Evolutionary conservation across 306 rosid genomes (phyloP).

Genomic region (Glycine latifolia): DNA sequence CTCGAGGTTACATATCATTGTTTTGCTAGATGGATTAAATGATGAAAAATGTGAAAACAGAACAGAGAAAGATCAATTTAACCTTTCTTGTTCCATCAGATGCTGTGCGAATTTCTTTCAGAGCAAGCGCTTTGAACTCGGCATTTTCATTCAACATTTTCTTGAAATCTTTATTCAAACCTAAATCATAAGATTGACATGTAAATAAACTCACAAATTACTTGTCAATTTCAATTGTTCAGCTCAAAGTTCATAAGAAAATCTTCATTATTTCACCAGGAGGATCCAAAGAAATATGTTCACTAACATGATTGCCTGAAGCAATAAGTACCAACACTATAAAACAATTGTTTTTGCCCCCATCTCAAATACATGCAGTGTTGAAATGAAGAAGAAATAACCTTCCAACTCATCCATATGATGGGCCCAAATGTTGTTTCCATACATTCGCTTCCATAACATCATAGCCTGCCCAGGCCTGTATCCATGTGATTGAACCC

Average conservation of each 20-base stretch:
- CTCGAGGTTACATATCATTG: background rate
- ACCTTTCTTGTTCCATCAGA: conserved; percentile 95
- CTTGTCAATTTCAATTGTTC: conserved; percentile 9
- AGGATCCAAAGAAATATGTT: conserved; percentile 32
- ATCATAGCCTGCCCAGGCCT: conserved; percentile 92
- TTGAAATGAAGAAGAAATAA: conserved; percentile 38
- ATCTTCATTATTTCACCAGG: conserved; percentile 11
- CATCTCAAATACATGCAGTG: background rate
- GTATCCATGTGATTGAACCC: conserved; percentile 88
- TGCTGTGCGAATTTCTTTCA: conserved; percentile 70
- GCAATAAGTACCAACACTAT: background rate
- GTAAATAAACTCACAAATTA: conserved; percentile 1
- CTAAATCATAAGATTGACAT: conserved; percentile 49
- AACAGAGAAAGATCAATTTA: conserved; percentile 51
- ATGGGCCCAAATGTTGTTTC: conserved; percentile 81
- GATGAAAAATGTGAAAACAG: conserved; percentile 27
- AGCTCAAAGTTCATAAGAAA: conserved; percentile 22
- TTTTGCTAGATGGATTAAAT: background rate
- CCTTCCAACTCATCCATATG: conserved; percentile 82
- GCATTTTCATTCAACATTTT: conserved; percentile 82
- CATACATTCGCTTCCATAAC: conserved; percentile 94
- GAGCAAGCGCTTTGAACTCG: conserved; percentile 67
- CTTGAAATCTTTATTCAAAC: conserved; percentile 89
- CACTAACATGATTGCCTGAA: background rate
- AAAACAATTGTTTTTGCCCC: background rate